phyloP scores from a whole-genome alignment of 495 filamentous ascomycete species.

The Rusavskia elegans region DNA sequence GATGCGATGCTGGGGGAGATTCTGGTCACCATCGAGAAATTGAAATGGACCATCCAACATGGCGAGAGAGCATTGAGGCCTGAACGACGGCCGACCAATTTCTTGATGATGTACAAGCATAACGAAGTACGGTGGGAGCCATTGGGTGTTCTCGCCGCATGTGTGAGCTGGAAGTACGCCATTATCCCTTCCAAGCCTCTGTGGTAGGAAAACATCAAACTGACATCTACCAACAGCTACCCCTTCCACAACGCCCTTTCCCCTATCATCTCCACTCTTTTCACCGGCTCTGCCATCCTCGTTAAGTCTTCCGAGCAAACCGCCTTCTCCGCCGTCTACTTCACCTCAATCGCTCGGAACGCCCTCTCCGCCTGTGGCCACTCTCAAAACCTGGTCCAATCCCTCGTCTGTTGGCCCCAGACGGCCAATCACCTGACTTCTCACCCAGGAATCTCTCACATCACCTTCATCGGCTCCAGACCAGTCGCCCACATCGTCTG shows the following conservation, averaged over 20 bases:
- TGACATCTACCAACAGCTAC: slow-evolving; percentile 17
- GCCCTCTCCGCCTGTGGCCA: slow-evolving; percentile 76
- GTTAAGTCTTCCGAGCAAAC: slow-evolving; percentile 90
- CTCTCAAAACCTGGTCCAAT: slow-evolving; percentile 68
- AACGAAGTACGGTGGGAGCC: slow-evolving; percentile 87
- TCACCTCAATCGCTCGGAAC: slow-evolving; percentile 55
- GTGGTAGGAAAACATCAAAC: neutral
- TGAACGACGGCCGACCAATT: slow-evolving; percentile 59
- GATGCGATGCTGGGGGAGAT: slow-evolving; percentile 91
- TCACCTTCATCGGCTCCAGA: slow-evolving; percentile 95
- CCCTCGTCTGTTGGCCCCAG: slow-evolving; percentile 71
- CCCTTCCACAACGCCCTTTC: slow-evolving; percentile 85
- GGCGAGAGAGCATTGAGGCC: slow-evolving; percentile 70
- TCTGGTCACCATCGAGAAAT: slow-evolving; percentile 80
- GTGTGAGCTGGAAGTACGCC: slow-evolving; percentile 85
- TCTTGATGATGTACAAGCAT: slow-evolving; percentile 90
- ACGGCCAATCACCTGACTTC: slow-evolving; percentile 71
- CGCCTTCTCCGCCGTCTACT: slow-evolving; percentile 76
- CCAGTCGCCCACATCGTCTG: slow-evolving; percentile 81
- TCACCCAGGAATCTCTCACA: slow-evolving; percentile 67
- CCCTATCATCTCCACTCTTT: slow-evolving; percentile 78
- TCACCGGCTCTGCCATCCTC: slow-evolving; percentile 82
- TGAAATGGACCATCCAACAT: slow-evolving; percentile 85
- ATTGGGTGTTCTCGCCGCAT: slow-evolving; percentile 78
- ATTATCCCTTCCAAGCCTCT: neutral